phyloP scores from a whole-genome alignment of 768 basidiomycete genomes.

The Tricholoma flavovirens region DNA sequence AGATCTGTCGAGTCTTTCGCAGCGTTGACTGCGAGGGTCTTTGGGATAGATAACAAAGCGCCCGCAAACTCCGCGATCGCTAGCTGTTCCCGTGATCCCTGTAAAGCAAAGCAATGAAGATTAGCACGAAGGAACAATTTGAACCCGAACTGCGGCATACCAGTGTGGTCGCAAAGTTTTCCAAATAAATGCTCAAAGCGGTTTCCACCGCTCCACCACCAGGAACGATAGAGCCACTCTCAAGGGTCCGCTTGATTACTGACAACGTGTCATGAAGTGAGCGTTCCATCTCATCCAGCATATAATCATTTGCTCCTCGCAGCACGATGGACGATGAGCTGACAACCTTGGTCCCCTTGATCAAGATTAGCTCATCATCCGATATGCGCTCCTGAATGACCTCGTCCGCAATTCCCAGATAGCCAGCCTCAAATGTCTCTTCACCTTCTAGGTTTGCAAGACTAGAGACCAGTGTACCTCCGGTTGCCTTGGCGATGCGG shows the following conservation, averaged over 20 bases:
- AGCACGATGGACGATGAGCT: conserved; percentile 89
- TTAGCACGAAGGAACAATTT: conserved; percentile 6
- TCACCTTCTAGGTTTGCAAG: conserved; percentile 97
- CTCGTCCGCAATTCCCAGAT: conserved; percentile 90
- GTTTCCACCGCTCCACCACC: conserved; percentile 98
- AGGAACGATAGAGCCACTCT: conserved; percentile 93
- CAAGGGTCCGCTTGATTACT: conserved; percentile 93
- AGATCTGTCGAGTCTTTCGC: conserved; percentile 98
- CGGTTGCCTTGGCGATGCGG: conserved; percentile 95
- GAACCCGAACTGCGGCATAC: conserved; percentile 41
- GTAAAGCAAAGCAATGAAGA: conserved; percentile 7
- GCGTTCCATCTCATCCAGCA: conserved; percentile 99
- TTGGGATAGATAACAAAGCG: conserved; percentile 91
- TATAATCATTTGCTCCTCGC: conserved; percentile 97
- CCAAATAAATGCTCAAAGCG: conserved; percentile 93
- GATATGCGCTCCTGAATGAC: conserved; percentile 95
- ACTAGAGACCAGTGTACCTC: conserved; percentile 87
- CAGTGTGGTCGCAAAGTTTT: conserved; percentile 97
- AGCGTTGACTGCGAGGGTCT: conserved; percentile 94
- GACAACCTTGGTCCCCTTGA: conserved; percentile 98
- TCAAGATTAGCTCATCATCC: conserved; percentile 95
- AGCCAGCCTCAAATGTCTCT: conserved; percentile 91
- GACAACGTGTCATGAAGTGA: conserved; percentile 92
- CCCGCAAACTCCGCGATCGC: conserved; percentile 98
- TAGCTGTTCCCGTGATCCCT: conserved; percentile 98